Percentiles rank a stretch among this genome's conserved stretches.
Evolutionary conservation across 176 grass and related monocot genomes (phyloP).

Genomic region (Triticum urartu): DNA sequence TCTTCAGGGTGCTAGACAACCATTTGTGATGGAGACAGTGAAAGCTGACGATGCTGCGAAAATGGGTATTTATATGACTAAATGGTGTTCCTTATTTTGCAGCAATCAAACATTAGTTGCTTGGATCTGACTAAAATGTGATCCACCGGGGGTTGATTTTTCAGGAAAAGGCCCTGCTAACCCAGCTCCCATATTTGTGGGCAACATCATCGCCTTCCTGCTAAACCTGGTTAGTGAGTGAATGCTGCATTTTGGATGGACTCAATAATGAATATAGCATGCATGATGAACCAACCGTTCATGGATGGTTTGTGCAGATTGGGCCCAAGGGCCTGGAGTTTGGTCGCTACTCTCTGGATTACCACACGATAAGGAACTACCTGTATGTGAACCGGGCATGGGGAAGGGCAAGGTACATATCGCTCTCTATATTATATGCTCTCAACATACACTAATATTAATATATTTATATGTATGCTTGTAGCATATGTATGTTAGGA

Average conservation of each 20-base stretch:
- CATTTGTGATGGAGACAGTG: slow-evolving; percentile 93
- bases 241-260: slow-evolving; percentile 2
- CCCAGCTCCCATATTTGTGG: slow-evolving; percentile 79
- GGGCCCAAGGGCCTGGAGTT: slow-evolving; percentile 96
- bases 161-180: slow-evolving; percentile 74
- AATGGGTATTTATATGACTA: slow-evolving; percentile 44
- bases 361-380: slow-evolving; percentile 92
- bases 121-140: background rate
- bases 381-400: slow-evolving; percentile 73
- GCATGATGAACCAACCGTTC: background rate
- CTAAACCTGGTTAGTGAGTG: slow-evolving; percentile 59
- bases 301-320: slow-evolving; percentile 42
- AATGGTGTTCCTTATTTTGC: background rate
- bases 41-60: slow-evolving; percentile 95
- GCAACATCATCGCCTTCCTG: slow-evolving; percentile 78
- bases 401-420: slow-evolving; percentile 63
- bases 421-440: background rate
- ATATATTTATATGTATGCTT: too few relatives aligned
- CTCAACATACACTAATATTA: background rate
- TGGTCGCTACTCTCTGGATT: slow-evolving; percentile 94
- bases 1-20: slow-evolving; percentile 67
- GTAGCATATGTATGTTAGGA: background rate
- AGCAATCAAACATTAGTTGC: background rate
- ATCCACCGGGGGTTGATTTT: background rate
- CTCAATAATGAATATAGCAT: background rate